These are phyloP conservation scores for Acephala macrosclerotiorum DNA, from an alignment of 2,329 filamentous ascomycete genomes.

Conservation along the genomic window DNA sequence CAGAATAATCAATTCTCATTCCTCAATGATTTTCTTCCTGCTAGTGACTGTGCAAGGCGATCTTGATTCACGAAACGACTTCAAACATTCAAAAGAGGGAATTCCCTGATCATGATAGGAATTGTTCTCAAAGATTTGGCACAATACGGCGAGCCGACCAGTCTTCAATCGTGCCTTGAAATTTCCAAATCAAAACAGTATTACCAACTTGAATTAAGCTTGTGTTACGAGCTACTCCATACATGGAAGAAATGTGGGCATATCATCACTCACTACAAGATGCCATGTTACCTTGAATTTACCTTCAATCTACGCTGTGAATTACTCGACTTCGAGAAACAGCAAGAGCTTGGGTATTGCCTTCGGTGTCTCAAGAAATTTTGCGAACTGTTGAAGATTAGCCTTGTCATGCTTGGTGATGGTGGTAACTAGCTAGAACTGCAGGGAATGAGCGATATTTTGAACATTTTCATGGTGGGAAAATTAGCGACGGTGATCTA, in stretches of 20 bases:
- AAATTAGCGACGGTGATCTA: too few relatives aligned
- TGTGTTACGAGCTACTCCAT: neutral
- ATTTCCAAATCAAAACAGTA: neutral
- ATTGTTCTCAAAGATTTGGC: too few relatives aligned
- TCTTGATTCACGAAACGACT: too few relatives aligned
- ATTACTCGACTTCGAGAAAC: neutral
- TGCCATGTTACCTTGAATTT: neutral
- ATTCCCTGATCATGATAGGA: too few relatives aligned
- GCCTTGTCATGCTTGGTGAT: neutral
- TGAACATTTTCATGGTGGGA: too few relatives aligned
- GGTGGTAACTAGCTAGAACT: neutral
- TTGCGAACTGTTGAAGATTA: neutral
- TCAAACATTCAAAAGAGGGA: too few relatives aligned
- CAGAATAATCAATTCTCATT: neutral
- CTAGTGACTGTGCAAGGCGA: too few relatives aligned
- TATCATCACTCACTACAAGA: neutral
- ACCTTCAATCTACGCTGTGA: neutral
- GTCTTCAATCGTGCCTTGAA: neutral
- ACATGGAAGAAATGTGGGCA: neutral
- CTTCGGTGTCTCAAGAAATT: neutral
- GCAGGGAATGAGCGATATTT: too few relatives aligned
- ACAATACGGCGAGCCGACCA: too few relatives aligned
- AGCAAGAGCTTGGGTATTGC: neutral
- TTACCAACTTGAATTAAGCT: neutral
- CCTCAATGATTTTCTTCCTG: too few relatives aligned